Evolutionary conservation across 257 asterid species (phyloP), one percentile per base, ranked within the genome.

Genomic region (Solanum acaule): DNA sequence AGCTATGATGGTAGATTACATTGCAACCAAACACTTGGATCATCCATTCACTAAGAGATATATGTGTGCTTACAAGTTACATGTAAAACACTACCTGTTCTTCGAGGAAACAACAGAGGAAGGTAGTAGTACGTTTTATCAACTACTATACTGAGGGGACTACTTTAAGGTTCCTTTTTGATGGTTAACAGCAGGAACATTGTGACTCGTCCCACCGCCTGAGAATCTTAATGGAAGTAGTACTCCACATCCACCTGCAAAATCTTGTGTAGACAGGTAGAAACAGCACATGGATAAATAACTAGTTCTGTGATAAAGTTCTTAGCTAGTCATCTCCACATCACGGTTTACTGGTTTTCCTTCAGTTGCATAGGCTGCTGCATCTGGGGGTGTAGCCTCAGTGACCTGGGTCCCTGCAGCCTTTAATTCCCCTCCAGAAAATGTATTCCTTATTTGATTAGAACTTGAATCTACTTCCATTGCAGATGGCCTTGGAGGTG

Each of bases 401-500:
- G 78, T 87, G 33, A 84, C 87, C 84, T 88, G 94, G 67, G 78
- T 31, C 56, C 88, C 92, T 29, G 91, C 72, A 35, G 92, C 67
- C 83, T 91, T 92, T 44, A 73, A 14, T 88, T 92, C 95, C 56
- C 87, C 94, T 83, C 87, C 93, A 8, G 76, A 90, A 49, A 92
- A 90, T 38, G 93, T 72, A 77, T 67, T 92, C 87, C 92, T 89
- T 10, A 88, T 71, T 77, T 93, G 93, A 75, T 91, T 91, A 88
- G 94, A 38, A 33, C 83, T 91, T 4, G 91, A 82, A 82, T 96
- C 98, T 37, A 94, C 93, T 68, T 96, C 99, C 98, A 95, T 95
- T 40, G 94, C 91, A 33, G 93, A 88, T 27, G 95, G 49, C 90
- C 99, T 94, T 3, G 98, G 99, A 6, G 99, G 99, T 15, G 98